These are phyloP conservation scores for Mycena alexandri DNA, from an alignment of 768 basidiomycete genomes.

Conservation along the genomic window DNA sequence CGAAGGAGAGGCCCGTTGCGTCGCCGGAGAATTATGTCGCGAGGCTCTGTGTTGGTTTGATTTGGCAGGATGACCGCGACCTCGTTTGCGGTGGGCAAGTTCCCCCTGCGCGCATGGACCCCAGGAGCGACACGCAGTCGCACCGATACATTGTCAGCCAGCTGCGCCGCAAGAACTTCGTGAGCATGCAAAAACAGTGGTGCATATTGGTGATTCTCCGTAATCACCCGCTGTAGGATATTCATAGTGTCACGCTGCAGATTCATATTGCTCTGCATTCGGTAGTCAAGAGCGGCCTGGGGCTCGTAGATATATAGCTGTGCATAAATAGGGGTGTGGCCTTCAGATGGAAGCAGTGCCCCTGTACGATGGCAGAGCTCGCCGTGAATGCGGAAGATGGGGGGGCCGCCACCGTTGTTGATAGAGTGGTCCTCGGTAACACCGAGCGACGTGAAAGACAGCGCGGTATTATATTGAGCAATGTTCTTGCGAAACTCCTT, in stretches of 20 bases:
- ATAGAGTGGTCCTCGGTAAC: slow-evolving; percentile 41
- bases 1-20: slow-evolving; percentile 37
- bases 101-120: background rate
- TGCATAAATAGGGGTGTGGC: slow-evolving; percentile 42
- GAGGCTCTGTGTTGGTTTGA: background rate
- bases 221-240: slow-evolving; percentile 34
- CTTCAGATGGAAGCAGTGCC: slow-evolving; percentile 42
- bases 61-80: slow-evolving; percentile 1
- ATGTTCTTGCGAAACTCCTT: slow-evolving; percentile 48
- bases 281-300: slow-evolving; percentile 37
- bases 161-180: slow-evolving; percentile 31
- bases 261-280: slow-evolving; percentile 34
- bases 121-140: background rate
- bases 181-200: slow-evolving; percentile 38
- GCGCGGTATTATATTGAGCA: slow-evolving; percentile 49
- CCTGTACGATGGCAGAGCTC: slow-evolving; percentile 49
- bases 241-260: slow-evolving; percentile 21
- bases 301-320: slow-evolving; percentile 56
- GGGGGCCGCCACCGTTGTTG: slow-evolving; percentile 41
- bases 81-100: background rate
- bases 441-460: slow-evolving; percentile 53
- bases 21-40: slow-evolving; percentile 20
- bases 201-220: slow-evolving; percentile 30
- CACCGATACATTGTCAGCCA: slow-evolving; percentile 26
- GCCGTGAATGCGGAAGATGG: slow-evolving; percentile 46